Conservation (phyloP, 306 rosid species). For the Malus domestica region ASM211411v1 NC_041799.1:6788501-6789000, state of each 20-base stretch:
- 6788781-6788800: neutral
- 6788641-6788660: neutral
- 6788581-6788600: neutral
- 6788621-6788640: neutral
- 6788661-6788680: neutral
- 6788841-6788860: neutral
- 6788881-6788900: too few relatives aligned
- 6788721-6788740: neutral
- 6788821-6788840: neutral
- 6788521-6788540: neutral
- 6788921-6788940: neutral
- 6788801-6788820: neutral
- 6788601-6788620: neutral
- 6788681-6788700: neutral
- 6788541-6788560: neutral
- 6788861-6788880: neutral
- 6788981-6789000: slow-evolving; percentile 45
- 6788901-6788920: neutral
- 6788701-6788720: neutral
- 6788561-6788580: neutral
- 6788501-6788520: neutral
- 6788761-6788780: neutral
- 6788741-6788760: neutral
- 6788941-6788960: neutral
- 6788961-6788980: neutral